phyloP scores from a whole-genome alignment of 78 protist genomes.

The Dictyostelium citrinum region DNA sequence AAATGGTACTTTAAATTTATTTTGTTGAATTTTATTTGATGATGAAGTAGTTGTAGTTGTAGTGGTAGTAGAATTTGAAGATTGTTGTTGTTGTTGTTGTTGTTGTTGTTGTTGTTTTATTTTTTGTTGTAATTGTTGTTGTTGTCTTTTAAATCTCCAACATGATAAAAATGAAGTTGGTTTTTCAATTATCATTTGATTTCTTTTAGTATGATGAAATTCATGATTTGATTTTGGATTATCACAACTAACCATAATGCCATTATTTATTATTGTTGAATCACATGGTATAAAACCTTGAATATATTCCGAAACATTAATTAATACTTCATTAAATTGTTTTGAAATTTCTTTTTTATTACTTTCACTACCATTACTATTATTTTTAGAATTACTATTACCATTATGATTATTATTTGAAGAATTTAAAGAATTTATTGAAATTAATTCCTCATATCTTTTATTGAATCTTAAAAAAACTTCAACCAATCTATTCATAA shows the following conservation, averaged over 20 bases:
- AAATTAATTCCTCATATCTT: not conserved
- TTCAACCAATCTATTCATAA: not conserved
- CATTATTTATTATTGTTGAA: not conserved
- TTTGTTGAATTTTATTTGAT: not conserved
- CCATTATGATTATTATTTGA: not conserved
- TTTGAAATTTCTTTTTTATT: not conserved
- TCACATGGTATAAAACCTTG: not conserved
- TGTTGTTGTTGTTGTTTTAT: not conserved
- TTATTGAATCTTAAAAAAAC: not conserved
- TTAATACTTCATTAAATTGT: not conserved
- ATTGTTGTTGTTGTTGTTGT: too few relatives aligned
- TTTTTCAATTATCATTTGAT: not conserved
- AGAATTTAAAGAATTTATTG: not conserved
- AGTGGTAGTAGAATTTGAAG: not conserved
- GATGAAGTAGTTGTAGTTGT: not conserved
- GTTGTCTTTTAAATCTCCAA: not conserved
- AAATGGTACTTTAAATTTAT: not conserved
- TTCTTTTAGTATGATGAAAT: not conserved
- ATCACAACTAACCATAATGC: not conserved
- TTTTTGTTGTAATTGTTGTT: not conserved
- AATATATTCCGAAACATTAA: not conserved
- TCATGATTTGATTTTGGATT: not conserved
- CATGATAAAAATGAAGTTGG: not conserved
- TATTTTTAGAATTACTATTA: not conserved
- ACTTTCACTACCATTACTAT: not conserved